Base-by-base conservation (phyloP, 306 rosid genomes). In the Betula pendula region DNA sequence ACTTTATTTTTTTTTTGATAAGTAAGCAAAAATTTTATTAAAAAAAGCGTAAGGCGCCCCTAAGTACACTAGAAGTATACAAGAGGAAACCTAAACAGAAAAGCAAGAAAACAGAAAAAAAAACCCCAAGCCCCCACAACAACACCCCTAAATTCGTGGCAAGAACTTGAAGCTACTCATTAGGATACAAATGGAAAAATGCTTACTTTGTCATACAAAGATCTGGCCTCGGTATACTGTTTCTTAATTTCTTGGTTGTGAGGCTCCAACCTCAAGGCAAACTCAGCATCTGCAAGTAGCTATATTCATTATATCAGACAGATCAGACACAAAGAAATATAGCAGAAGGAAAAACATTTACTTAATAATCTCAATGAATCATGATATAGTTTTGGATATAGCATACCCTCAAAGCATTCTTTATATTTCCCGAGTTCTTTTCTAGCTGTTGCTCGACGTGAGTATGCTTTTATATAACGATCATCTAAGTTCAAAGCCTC, bases 401-500 rank as follows among this genome's bases (percentile, higher is more conserved):
- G 66, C 86, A 68, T 75, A 95, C 99, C 99, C 49, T 92, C 99
- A 81, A 92, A 74, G 71, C 91, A 85, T 87, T 86, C 96, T 86
- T 88, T 92, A 63, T 78, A 48, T 87, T 91, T 95, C 77, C 92
- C 92, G 76, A 89, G 94, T 85, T 91, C 99, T 84, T 90, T 95
- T 79, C 97, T 89, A 52, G 97, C 92, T 35, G 96, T 89, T 74
- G 92, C 96, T 77, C 99, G 85, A 47, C 97, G 90, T 49, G 97
- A 95, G 80, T 95, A 92, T 66, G 97, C 99, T 87, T 95, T 95
- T 73, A 95, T 92, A 83, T 91, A 95, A 68, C 91, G 96, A 72
- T 92, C 99, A 82, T 95, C 99, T 44, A 95, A 87, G 79, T 92
- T 86, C 85, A 95, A 88, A 81, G 97, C 97, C 82, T 92, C 98